Percentiles rank a stretch among this genome's conserved stretches.
Conservation (phyloP, 202 grass and related monocot genomes). For the Eragrostis tef region DNA sequence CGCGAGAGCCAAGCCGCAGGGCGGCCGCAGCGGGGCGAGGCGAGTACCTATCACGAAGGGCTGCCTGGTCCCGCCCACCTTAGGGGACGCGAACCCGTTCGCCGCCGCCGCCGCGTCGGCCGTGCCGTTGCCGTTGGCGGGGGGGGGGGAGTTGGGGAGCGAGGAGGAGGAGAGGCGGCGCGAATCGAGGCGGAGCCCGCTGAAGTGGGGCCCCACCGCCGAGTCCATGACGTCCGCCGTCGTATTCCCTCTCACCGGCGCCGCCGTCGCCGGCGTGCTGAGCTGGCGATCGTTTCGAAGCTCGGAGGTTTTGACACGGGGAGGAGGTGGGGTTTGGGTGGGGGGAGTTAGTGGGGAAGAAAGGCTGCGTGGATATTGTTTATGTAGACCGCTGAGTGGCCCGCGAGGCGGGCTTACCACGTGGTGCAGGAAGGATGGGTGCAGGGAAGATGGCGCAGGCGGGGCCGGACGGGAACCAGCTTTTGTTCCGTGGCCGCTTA, state of each 20-base stretch:
- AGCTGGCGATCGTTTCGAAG: conserved; percentile 50
- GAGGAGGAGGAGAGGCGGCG: conserved; percentile 53
- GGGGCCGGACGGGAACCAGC: neutral
- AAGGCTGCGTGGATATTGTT: conserved; percentile 25
- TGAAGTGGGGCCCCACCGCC: conserved; percentile 57
- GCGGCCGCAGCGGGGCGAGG: neutral
- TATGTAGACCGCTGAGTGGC: conserved; percentile 20
- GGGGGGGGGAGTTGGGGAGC: conserved; percentile 32
- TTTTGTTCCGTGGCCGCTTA: neutral
- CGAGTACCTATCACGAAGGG: conserved; percentile 71
- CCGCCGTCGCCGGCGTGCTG: conserved; percentile 38
- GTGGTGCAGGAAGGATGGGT: conserved; percentile 12
- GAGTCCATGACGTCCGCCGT: conserved; percentile 45
- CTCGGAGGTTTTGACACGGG: conserved; percentile 66
- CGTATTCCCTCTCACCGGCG: neutral
- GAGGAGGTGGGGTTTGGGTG: conserved; percentile 36
- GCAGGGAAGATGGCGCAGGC: neutral
- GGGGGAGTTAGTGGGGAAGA: neutral
- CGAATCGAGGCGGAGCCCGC: conserved; percentile 63
- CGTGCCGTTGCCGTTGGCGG: conserved; percentile 33
- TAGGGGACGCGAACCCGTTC: conserved; percentile 9
- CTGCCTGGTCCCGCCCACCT: conserved; percentile 9
- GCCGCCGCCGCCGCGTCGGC: neutral
- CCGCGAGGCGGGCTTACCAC: no score
- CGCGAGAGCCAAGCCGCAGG: neutral